Base-by-base conservation (phyloP, 345 rosid genomes). In the Syzygium grande region DNA sequence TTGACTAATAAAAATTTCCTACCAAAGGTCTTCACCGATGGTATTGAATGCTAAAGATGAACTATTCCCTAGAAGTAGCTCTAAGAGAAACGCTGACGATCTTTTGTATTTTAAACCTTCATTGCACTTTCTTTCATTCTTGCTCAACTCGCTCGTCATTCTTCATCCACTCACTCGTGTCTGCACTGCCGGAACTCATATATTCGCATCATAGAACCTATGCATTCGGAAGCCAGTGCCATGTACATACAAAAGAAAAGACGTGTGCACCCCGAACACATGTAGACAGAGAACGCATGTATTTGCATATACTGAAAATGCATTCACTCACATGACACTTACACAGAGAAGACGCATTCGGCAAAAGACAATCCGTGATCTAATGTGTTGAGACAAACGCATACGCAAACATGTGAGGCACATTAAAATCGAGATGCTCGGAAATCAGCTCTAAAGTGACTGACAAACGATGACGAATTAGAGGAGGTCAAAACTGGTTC, bases 401-500 rank as follows among this genome's bases (percentile, higher is more conserved):
- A 0, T 23, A 58, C 63, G 15, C 63, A 23, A 25, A 25, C 63
- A 23, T 55, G 59, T 55, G 59, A 55, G 59, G 27, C 59, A 9
- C 15, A 54, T 22, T 21, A 22, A 3, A 54, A 55, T 55, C 27
- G 22, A 55, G 59, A 55, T 55, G 17, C 11, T 55, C 0, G 11
- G 27, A 22, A 55, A 8, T 55, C 22, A 55, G 9, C 27, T 55
- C 27, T 55, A 55, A 55, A 25, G 0, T 55, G 59, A 22, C 11
- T 55, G 2, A 55, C 5, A 0, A 55, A 55, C 59, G 0, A 21
- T 0, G 59, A 55, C n/a, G 30, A 12, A 27, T 12, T 2, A 59
- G 68, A 5, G 17, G 68, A 59, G 15, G 3, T 59, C 68, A 59
- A 59, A 59, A 59, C 4, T 3, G 2, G 15, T 59, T 59, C 30